These are phyloP conservation scores for Pseudogymnoascus sp. DNA, from an alignment of 2,329 filamentous ascomycete species.

Conservation along the genomic window DNA sequence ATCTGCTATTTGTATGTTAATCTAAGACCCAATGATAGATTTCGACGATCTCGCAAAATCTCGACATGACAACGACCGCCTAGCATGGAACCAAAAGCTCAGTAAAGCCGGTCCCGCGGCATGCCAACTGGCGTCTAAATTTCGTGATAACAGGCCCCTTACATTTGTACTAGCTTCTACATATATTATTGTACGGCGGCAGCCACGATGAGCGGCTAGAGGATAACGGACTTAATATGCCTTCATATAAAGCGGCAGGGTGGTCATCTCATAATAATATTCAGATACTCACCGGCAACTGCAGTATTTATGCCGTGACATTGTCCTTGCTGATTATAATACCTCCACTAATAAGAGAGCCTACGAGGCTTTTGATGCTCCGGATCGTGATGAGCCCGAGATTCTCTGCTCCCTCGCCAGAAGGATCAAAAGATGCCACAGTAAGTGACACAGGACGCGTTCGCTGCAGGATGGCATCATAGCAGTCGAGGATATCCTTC, in stretches of 20 bases:
- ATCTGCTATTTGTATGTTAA: neutral
- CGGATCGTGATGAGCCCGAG: neutral
- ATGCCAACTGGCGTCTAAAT: conserved; percentile 13
- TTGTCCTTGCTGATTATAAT: neutral
- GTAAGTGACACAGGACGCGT: conserved; percentile 9
- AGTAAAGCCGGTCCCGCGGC: neutral
- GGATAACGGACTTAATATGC: no score
- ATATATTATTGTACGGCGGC: no score
- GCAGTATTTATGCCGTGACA: neutral
- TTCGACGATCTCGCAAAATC: neutral
- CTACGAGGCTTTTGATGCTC: neutral
- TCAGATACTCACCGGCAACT: neutral
- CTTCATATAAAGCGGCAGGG: no score
- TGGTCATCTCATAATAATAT: neutral
- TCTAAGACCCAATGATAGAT: neutral
- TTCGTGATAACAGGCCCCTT: conserved; percentile 13
- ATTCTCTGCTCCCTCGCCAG: conserved; percentile 3
- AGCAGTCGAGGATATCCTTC: conserved; percentile 21
- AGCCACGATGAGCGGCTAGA: no score
- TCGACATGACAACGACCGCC: neutral
- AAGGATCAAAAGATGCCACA: conserved; percentile 11
- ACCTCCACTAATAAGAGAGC: neutral
- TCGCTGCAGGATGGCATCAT: neutral
- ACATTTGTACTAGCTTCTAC: no score
- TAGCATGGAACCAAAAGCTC: neutral